phyloP scores from a whole-genome alignment of 2,329 filamentous ascomycete genomes.

The Escovopsis weberi region DNA sequence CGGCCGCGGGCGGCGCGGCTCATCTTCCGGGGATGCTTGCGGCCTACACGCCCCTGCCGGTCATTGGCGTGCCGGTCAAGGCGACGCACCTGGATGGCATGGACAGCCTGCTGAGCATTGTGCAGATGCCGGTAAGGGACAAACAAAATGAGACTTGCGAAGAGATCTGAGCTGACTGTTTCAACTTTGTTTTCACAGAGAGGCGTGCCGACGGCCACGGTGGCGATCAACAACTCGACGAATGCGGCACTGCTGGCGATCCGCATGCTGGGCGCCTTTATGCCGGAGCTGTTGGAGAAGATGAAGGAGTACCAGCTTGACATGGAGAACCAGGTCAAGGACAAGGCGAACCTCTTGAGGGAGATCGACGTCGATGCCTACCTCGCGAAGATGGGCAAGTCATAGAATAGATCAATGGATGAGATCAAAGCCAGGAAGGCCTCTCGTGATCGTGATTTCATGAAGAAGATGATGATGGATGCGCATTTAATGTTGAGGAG shows the following conservation, averaged over 20 bases:
- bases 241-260: conserved; percentile 63
- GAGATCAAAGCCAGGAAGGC: no score
- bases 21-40: conserved; percentile 64
- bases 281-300: conserved; percentile 39
- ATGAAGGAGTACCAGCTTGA: conserved; percentile 47
- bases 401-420: conserved; percentile 5
- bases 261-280: conserved; percentile 46
- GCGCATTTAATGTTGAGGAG: no score
- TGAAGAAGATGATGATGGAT: no score
- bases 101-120: conserved; percentile 58
- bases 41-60: conserved; percentile 54
- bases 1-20: conserved; percentile 61
- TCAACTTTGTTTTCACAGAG: conserved; percentile 27
- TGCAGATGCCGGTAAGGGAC: conserved; percentile 55
- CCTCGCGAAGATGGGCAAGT: conserved; percentile 23
- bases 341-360: conserved; percentile 43
- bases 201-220: conserved; percentile 59
- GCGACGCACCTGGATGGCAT: conserved; percentile 57
- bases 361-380: conserved; percentile 43
- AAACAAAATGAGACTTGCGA: background rate
- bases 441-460: no score
- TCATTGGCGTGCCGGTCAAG: conserved; percentile 66
- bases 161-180: conserved; percentile 8
- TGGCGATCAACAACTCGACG: conserved; percentile 67
- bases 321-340: conserved; percentile 48